Percentiles rank a stretch among this genome's conserved stretches.
Evolutionary conservation across 1,139 yeast species (phyloP).

Genomic region (Pichia sp.): DNA sequence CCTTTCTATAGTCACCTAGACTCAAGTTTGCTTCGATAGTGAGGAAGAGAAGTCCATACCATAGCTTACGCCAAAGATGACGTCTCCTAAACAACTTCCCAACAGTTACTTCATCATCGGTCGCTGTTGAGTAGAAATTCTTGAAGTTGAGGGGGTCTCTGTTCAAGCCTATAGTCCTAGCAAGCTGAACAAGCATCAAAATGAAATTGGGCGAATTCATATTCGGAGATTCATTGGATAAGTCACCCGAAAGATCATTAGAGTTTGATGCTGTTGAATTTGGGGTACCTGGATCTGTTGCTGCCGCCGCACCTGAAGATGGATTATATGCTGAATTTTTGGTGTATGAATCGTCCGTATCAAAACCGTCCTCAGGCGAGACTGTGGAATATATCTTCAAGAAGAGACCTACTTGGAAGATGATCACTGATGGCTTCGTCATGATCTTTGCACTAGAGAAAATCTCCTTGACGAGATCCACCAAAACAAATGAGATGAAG

Average conservation of each 20-base stretch:
- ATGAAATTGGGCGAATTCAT: conserved; percentile 28
- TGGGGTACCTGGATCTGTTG: conserved; percentile 4
- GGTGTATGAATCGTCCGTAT: conserved; percentile 29
- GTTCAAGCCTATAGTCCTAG: conserved; percentile 30
- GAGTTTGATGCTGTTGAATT: conserved; percentile 17
- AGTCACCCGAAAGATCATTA: conserved; percentile 26
- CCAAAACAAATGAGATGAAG: conserved; percentile 27
- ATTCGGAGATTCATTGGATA: conserved; percentile 27
- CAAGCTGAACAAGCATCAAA: conserved; percentile 28
- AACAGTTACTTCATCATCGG: conserved; percentile 23
- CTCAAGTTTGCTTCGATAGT: conserved; percentile 27
- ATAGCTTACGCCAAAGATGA: conserved; percentile 30
- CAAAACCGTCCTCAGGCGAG: conserved; percentile 35
- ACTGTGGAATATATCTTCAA: conserved; percentile 29
- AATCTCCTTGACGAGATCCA: conserved; percentile 30
- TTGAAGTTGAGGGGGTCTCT: conserved; percentile 29
- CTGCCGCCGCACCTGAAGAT: neutral
- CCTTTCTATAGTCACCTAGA: conserved; percentile 29
- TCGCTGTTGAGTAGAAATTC: conserved; percentile 23
- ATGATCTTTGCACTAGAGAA: conserved; percentile 27
- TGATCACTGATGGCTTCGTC: conserved; percentile 29
- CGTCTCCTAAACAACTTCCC: conserved; percentile 27
- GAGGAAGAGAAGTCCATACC: conserved; percentile 27
- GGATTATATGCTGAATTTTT: conserved; percentile 11
- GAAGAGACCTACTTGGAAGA: conserved; percentile 31